Evolutionary conservation across 352 stramenopile species (phyloP), one percentile per base, ranked within the genome.

Genomic region (Globisporangium emineosum): DNA sequence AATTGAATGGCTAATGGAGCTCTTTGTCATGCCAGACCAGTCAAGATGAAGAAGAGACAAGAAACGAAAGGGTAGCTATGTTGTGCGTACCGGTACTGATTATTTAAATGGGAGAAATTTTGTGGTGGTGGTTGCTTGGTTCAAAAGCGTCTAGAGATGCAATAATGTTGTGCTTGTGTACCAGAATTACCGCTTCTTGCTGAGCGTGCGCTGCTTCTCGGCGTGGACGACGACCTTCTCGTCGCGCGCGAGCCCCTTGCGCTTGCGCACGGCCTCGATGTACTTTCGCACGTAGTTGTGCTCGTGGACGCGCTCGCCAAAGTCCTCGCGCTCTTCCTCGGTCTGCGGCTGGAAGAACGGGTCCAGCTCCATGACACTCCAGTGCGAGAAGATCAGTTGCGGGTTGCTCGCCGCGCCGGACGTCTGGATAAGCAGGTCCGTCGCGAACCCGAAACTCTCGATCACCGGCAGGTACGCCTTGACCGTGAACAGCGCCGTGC

Each of bases 291-390:
- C 96, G 59, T 89, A 92, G 68, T 98, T 99, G 71, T 97, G 93
- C 65, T 94, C 90, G 69, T 94, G 89, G 13, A 95, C 73, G 35
- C 79, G 79, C 75, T 98, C 95, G 42, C 95, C 95, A 71, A 93
- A 98, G 65, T 98, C 97, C 76, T 99, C 96, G 53, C 95, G 86
- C 75, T 99, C 96, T 60, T 98, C 93, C 65, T 98, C 85, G 2
- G 94, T 98, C 54, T 92, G 96, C 29, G 96, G 95, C 65, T 98
- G 95, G 81, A 98, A 99, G 73, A 98, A 99, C 6, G 97, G 97
- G 63, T 98, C 95, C 74, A 97, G 91, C 32, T 97, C 86, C 37
- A 98, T 88, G 32, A 97, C 76, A 50, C 75, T 79, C 96, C 96
- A 99, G 73, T 98, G 94, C 43, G 83, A 95, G 76, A 99, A 99